Percentiles rank a stretch among this genome's conserved stretches.
phyloP scores from a whole-genome alignment of 345 rosid species.

The Acer campestre region DNA sequence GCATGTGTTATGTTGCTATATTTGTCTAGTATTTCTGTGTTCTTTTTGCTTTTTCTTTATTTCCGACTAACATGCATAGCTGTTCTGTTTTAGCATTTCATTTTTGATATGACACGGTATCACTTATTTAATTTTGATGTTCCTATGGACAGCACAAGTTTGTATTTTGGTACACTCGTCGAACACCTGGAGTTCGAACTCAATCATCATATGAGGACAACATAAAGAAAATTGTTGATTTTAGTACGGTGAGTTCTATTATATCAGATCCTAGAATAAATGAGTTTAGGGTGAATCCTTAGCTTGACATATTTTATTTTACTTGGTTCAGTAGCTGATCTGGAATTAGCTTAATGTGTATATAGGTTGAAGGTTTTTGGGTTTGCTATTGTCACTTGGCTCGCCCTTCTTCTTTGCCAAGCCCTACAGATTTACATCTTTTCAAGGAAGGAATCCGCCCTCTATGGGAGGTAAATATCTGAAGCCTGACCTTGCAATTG shows the following conservation, averaged over 20 bases:
- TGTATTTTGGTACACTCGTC: conserved; percentile 96
- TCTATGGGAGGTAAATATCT: conserved; percentile 76
- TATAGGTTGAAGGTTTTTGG: conserved; percentile 91
- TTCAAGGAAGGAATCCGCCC: conserved; percentile 95
- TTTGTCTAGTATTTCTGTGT: not conserved
- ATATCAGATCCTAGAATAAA: not conserved
- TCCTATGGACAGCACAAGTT: conserved; percentile 68
- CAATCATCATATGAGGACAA: conserved; percentile 95
- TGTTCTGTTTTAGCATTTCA: not conserved
- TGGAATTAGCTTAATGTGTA: conserved; percentile 1
- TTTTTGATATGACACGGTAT: not conserved
- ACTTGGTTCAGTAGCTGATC: conserved; percentile 17
- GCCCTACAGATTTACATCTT: conserved; percentile 91
- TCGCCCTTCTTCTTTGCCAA: conserved; percentile 83
- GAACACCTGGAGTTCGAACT: conserved; percentile 83
- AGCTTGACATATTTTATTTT: not conserved
- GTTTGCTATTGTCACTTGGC: conserved; percentile 90
- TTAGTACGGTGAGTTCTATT: conserved; percentile 69
- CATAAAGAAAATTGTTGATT: conserved; percentile 89
- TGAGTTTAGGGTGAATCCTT: conserved; percentile 5
- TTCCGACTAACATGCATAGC: not conserved
- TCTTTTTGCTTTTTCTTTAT: not conserved
- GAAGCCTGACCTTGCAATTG: conserved; percentile 12
- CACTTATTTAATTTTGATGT: conserved; percentile 17
- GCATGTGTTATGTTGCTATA: conserved; percentile 6